Evolutionary conservation across 164 flowering plant genomes (phyloP).

Genomic region (Sedum album): DNA sequence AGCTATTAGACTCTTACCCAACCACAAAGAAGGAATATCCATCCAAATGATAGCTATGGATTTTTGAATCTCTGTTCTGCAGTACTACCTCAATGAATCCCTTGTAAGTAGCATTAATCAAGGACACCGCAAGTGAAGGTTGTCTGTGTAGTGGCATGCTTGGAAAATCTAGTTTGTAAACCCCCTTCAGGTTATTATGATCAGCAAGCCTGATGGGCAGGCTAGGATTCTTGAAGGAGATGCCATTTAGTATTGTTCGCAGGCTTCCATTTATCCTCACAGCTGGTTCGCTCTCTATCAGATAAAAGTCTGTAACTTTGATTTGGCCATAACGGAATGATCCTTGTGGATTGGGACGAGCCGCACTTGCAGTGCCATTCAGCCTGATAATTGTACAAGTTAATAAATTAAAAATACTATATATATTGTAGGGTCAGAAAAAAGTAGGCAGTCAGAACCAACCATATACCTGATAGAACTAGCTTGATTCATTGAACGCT

Average conservation of each 20-base stretch:
- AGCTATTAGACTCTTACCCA: conserved; percentile 36
- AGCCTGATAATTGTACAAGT: conserved; percentile 23
- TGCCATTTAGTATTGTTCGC: conserved; percentile 48
- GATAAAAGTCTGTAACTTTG: conserved; percentile 43
- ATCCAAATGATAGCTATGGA: conserved; percentile 64
- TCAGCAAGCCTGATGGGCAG: conserved; percentile 74
- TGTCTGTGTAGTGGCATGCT: conserved; percentile 27
- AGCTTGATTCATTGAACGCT: conserved; percentile 51
- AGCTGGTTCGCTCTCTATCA: conserved; percentile 40
- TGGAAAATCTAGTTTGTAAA: conserved; percentile 63
- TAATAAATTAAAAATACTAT: background rate
- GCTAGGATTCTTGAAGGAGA: conserved; percentile 47
- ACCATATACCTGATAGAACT: conserved; percentile 59
- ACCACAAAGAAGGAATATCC: conserved; percentile 76
- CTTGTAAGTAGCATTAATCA: conserved; percentile 57
- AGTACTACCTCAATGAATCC: conserved; percentile 64
- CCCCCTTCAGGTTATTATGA: conserved; percentile 33
- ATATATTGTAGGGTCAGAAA: too few relatives aligned
- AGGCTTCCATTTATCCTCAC: conserved; percentile 34
- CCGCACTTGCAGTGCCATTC: conserved; percentile 67
- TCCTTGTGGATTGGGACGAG: conserved; percentile 88
- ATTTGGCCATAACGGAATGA: conserved; percentile 68
- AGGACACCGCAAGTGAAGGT: conserved; percentile 32
- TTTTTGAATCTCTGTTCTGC: conserved; percentile 59
- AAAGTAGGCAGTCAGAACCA: background rate